phyloP scores from a whole-genome alignment of 2,329 filamentous ascomycete genomes.

The Coleophoma cylindrospora region DNA sequence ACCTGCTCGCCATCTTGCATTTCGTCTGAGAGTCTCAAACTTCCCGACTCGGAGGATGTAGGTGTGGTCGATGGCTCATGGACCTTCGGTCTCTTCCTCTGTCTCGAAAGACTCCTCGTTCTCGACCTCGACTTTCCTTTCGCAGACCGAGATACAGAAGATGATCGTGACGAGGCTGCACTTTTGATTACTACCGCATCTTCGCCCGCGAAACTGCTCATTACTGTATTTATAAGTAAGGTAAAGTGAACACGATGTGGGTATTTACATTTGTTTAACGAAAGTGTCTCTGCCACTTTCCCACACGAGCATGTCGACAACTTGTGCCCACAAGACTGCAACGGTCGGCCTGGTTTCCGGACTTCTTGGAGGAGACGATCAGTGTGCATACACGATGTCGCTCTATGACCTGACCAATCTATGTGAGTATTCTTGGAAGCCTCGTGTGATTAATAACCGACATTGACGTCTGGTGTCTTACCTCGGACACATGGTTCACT shows the following conservation, averaged over 20 bases:
- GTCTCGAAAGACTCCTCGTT: background rate
- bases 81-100: background rate
- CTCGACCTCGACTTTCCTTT: background rate
- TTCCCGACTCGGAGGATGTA: too few species aligned
- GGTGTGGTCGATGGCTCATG: too few species aligned
- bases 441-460: background rate
- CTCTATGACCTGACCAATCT: slow-evolving; percentile 11
- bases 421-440: background rate
- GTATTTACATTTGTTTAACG: background rate
- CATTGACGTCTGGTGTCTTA: background rate
- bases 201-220: background rate
- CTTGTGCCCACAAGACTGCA: slow-evolving; percentile 21
- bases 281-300: background rate
- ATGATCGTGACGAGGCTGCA: background rate
- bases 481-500: slow-evolving; percentile 24
- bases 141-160: background rate
- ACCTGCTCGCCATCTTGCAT: too few species aligned
- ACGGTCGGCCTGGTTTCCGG: slow-evolving; percentile 21
- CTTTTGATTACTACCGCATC: background rate
- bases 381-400: slow-evolving; percentile 19
- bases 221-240: background rate
- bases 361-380: slow-evolving; percentile 20
- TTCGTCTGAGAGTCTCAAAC: too few species aligned
- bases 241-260: background rate
- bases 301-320: slow-evolving; percentile 17